These are phyloP conservation scores for Mycena pura DNA, from an alignment of 768 basidiomycete species.

Conservation along the genomic window DNA sequence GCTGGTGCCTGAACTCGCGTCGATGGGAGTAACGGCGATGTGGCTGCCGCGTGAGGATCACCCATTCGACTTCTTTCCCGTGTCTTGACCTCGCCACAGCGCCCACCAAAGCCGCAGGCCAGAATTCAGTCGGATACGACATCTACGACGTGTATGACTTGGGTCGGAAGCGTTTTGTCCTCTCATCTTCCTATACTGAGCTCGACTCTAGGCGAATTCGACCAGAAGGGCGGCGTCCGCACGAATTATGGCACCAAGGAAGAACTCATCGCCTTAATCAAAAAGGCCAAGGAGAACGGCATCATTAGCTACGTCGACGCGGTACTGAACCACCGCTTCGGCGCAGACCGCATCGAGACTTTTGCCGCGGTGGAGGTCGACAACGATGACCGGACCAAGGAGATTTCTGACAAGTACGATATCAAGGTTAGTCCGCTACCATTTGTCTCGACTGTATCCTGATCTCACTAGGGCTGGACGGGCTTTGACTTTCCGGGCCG, in stretches of 20 bases:
- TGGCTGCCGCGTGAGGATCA: constrained; percentile 30
- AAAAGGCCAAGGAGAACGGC: constrained; percentile 55
- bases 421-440: constrained; percentile 18
- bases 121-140: constrained; percentile 33
- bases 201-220: constrained; percentile 52
- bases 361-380: constrained; percentile 65
- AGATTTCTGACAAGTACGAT: constrained; percentile 31
- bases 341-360: constrained; percentile 65
- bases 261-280: constrained; percentile 61
- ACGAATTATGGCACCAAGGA: constrained; percentile 79
- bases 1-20: constrained; percentile 23
- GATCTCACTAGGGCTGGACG: constrained; percentile 58
- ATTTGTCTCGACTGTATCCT: not conserved
- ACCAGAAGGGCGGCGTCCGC: constrained; percentile 56
- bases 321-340: constrained; percentile 67
- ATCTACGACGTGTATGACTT: constrained; percentile 58
- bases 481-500: constrained; percentile 69
- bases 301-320: constrained; percentile 69
- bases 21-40: constrained; percentile 31
- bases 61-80: no score
- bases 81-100: constrained; percentile 18
- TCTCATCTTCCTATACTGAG: not conserved
- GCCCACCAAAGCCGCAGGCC: constrained; percentile 34
- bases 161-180: not conserved
- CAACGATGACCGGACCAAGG: constrained; percentile 42